Evolutionary conservation across 1,139 yeast species (phyloP).

Genomic region (Yamadazyma siamensis): DNA sequence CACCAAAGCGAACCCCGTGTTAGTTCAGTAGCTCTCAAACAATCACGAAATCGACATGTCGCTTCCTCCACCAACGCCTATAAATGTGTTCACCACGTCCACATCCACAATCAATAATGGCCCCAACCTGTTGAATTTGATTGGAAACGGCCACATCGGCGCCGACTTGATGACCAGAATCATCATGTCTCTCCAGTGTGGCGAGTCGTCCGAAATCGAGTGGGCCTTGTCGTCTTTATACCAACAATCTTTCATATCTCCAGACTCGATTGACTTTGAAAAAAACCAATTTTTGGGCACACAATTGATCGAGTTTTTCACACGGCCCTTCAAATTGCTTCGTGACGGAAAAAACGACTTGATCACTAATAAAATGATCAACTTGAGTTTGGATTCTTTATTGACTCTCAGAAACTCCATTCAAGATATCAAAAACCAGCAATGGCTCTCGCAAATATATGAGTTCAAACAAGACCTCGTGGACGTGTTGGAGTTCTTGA

Average conservation of each 20-base stretch:
- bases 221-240: constrained; percentile 67
- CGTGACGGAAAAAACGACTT: constrained; percentile 20
- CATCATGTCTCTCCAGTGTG: constrained; percentile 60
- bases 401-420: constrained; percentile 75
- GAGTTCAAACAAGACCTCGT: constrained; percentile 44
- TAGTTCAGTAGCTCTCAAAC: too few species aligned
- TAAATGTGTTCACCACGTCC: constrained; percentile 5
- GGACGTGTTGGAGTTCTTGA: constrained; percentile 49
- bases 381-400: constrained; percentile 56
- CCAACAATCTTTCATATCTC: constrained; percentile 50
- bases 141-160: constrained; percentile 53
- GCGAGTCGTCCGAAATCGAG: constrained; percentile 55
- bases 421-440: constrained; percentile 82
- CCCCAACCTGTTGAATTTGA: constrained; percentile 3
- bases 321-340: constrained; percentile 27
- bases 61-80: constrained; percentile 4
- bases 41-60: too few species aligned
- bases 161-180: constrained; percentile 57
- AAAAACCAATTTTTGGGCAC: constrained; percentile 46
- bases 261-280: constrained; percentile 48
- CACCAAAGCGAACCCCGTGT: too few species aligned
- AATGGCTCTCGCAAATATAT: constrained; percentile 60
- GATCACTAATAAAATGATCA: constrained; percentile 33
- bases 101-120: constrained; percentile 2
- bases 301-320: constrained; percentile 46